Base-by-base conservation (phyloP, 352 stramenopile genomes). In the Phytophthora pluvialis region DNA sequence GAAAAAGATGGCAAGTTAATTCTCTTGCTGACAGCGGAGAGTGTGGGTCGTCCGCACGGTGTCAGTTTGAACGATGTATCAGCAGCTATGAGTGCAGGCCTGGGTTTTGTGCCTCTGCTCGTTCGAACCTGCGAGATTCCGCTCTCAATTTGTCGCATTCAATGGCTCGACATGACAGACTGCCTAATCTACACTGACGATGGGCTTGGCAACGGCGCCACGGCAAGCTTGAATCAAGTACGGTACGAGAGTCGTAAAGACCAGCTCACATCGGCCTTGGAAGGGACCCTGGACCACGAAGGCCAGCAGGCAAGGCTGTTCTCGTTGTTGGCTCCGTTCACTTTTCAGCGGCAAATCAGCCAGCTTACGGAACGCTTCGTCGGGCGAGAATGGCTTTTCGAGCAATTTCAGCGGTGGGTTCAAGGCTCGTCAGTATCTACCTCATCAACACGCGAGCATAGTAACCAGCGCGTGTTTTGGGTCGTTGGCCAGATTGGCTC, bases 161-260 rank as follows among this genome's bases (percentile, higher is more conserved):
- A 93, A 54, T 93, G 84, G 84, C 79, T 93, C 18, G 84, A 93
- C 49, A 77, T 93, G 64, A 82, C 79, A 6, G 82, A 93, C 53
- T 87, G 75, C 39, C 64, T 93, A 12, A 56, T 88, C 39, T 88
- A 93, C 64, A 58, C 64, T 47, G 45, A 35, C 26, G 36, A 51
- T 42, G 42, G 54, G 10, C 35, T 54, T 46, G 51, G 26, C 12
- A 35, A 29, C 15, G 29, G 18, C 10, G 15, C 40, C 21, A 56
- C 47, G 0, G 46, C 50, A 28, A 49, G 59, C 5, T 66, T 93
- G 25, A 93, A 93, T 59, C 63, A 48, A 4, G 48, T 83, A 10
- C 77, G 83, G n/a, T 93, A 90, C 52, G 51, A 59, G 3, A 64
- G 72, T 8, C 82, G 82, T 3, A 69, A 72, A 6, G 71, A 80